Base-by-base conservation (phyloP, 148 eudicot genomes). In the Chenopodium quinoa region DNA sequence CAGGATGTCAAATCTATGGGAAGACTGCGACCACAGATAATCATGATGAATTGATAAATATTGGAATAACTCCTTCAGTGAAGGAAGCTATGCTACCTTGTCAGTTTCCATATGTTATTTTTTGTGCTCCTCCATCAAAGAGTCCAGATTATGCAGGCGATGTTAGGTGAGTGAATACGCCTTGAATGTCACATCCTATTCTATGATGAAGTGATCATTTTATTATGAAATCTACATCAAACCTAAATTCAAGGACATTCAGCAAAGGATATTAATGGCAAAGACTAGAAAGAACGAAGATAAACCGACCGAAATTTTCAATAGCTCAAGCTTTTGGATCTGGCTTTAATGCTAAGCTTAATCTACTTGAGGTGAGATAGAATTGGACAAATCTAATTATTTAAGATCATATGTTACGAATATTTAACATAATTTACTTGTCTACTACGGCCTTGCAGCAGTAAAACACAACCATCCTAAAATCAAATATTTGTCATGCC, bases 71-170 rank as follows among this genome's bases (percentile, higher is more conserved):
- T 79, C 98, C 98, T 27, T 71, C 78, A 74, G 9, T 91, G 71
- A 92, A 88, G 82, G 95, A 82, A 76, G 76, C 83, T 17, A 85
- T 71, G 76, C 72, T 79, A 73, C 58, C 82, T 37, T 75, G 70
- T 22, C 88, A 83, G 86, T 91, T 90, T 82, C 90, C 97, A 4
- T 90, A 89, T 86, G 94, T 94, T 81, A 89, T 94, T 17, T 94
- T 94, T 71, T 94, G 98, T 86, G 98, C 98, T 80, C 98, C 98
- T 56, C 97, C 98, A 27, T 87, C 81, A 34, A 83, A 82, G 40
- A 88, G 82, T 67, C 71, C 80, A 12, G 97, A 94, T 86, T 94
- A 94, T 84, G 79, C 93, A 47, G 90, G 92, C 72, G 98, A 94
- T 82, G 84, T 94, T 75, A 89, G 90, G 98, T 92, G 69, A 80